Evolutionary conservation across 2,329 filamentous ascomycete genomes (phyloP), one percentile per base, ranked within the genome.

Genomic region (Myriosclerotinia scirpicola): DNA sequence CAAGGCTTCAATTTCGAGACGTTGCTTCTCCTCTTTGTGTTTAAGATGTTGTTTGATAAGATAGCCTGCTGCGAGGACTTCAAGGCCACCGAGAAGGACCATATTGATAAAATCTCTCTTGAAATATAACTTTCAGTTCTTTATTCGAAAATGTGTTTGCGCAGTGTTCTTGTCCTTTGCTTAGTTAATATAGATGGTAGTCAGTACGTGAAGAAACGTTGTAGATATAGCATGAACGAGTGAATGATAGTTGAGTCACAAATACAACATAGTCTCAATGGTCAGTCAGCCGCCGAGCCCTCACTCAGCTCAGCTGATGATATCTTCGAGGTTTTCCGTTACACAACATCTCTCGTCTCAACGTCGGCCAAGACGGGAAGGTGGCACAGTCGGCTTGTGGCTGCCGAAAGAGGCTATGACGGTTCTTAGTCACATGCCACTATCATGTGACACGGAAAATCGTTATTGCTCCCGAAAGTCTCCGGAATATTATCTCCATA

Each of bases 41-140:
- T 76, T 71, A 5, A 71, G 56, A 54, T 75, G 74, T 56, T 73
- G 72, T 60, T 75, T 70, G 20, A 75, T 70, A 9, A 76, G 62
- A 63, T 75, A 75, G 65, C 72, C 74, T 44, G 71, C 74, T 40
- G 74, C 74, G 15, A 76, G 69, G 14, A 76, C 5, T 65, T 76
- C 74, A 15, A 76, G 69, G 0, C 74, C 74, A 22, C 73, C 74
- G 76, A 83, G 22, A 80, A 87, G 12, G 79, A 90, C 61, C 82
- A 91, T 67, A 70, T 44, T 65, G 40, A 20, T 42, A n/a, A 14
- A 22, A 17, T 60, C 11, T 36, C 46, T 26, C 12, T 50, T 34
- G 14, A 26, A 26, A 50, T 38, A 7, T 12, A 30, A 20, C 3
- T 60, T 44, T 50, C 34, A 20, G 14, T 40, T 40, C n/a, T 61